These are phyloP conservation scores for Penicillium soppii DNA, from an alignment of 495 filamentous ascomycete genomes.

Conservation along the genomic window DNA sequence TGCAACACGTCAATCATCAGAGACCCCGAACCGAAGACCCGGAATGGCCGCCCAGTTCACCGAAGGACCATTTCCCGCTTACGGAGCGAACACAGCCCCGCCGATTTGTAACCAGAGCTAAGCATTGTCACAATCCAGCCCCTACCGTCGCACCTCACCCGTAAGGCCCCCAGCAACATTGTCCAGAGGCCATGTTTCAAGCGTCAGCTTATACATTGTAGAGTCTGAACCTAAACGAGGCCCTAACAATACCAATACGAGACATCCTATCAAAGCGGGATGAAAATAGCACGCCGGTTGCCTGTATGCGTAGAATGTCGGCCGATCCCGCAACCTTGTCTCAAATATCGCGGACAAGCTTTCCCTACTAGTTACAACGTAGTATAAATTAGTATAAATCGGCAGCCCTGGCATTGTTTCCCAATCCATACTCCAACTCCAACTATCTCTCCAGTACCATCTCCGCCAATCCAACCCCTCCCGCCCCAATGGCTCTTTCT, in stretches of 20 bases:
- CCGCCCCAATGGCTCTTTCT: slow-evolving; percentile 25
- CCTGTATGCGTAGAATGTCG: not conserved
- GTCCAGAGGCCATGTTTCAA: not conserved
- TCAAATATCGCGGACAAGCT: not conserved
- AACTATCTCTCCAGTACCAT: not conserved
- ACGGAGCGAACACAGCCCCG: too few relatives aligned
- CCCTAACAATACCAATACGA: not conserved
- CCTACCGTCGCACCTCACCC: too few relatives aligned
- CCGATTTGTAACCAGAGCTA: too few relatives aligned
- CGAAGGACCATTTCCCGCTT: too few relatives aligned
- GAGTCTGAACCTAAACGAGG: not conserved
- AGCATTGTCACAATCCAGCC: too few relatives aligned
- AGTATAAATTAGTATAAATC: not conserved
- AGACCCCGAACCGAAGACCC: too few relatives aligned
- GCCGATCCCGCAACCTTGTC: not conserved
- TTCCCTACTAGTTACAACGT: not conserved
- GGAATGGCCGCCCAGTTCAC: too few relatives aligned
- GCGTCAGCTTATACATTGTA: not conserved
- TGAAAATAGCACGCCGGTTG: not conserved
- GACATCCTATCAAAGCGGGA: not conserved
- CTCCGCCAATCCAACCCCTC: not conserved
- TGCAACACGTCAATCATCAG: too few relatives aligned
- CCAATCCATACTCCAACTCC: not conserved
- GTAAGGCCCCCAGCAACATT: too few relatives aligned
- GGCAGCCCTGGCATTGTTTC: not conserved